Conservation (phyloP, 2,329 filamentous ascomycete genomes). For the Ophiostoma populinum region DNA sequence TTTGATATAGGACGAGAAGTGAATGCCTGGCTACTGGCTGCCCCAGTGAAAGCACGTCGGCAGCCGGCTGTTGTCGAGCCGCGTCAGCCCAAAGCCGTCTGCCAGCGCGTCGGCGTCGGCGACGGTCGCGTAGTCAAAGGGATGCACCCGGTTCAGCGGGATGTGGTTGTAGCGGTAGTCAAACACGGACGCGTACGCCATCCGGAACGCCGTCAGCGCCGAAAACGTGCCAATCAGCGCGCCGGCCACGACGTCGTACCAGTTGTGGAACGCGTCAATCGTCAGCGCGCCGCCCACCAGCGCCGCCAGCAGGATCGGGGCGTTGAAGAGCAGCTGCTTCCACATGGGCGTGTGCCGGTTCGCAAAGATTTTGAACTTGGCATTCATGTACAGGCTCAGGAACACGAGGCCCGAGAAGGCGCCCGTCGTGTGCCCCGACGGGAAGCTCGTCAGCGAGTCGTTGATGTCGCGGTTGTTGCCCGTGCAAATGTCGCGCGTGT, state of each 20-base stretch:
- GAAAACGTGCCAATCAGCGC: constrained; percentile 43
- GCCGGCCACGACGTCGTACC: constrained; percentile 53
- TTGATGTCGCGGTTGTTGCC: constrained; percentile 47
- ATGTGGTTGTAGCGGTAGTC: constrained; percentile 54
- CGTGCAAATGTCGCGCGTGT: constrained; percentile 52
- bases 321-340: constrained; percentile 49
- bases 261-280: constrained; percentile 59
- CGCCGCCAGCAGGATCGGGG: constrained; percentile 48
- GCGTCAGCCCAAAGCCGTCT: not conserved
- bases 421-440: constrained; percentile 56
- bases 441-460: constrained; percentile 53
- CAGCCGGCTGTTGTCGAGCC: constrained; percentile 14
- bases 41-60: not conserved
- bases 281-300: constrained; percentile 53
- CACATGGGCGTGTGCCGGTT: constrained; percentile 60
- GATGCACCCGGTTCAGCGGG: constrained; percentile 29
- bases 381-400: constrained; percentile 57
- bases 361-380: constrained; percentile 58
- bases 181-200: constrained; percentile 50
- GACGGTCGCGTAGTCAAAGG: constrained; percentile 15
- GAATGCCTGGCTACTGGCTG: too few species aligned
- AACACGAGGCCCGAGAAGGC: constrained; percentile 57
- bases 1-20: too few species aligned
- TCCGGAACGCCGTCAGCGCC: constrained; percentile 46
- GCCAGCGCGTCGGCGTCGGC: not conserved